Conservation (phyloP, 805 yeast genomes). For the Lipomyces japonicus region DNA sequence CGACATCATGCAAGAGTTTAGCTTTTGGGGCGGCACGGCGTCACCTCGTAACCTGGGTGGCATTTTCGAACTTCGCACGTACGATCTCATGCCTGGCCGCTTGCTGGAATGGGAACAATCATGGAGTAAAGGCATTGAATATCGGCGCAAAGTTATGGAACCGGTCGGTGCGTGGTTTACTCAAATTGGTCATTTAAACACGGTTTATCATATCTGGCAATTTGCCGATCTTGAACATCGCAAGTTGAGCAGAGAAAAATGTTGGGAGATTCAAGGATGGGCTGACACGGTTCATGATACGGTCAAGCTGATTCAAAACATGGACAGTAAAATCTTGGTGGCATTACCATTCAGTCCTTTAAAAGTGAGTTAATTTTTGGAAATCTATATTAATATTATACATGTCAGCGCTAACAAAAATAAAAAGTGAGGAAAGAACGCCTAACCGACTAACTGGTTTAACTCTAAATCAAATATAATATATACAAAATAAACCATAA, state of each 20-base stretch:
- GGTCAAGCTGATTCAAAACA: constrained; percentile 39
- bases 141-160: constrained; percentile 46
- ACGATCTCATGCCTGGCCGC: constrained; percentile 41
- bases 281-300: constrained; percentile 46
- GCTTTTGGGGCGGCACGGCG: constrained; percentile 47
- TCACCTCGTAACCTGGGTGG: constrained; percentile 43
- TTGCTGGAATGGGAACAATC: constrained; percentile 45
- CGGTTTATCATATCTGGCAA: constrained; percentile 46
- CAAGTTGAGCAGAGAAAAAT: constrained; percentile 40
- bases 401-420: no score
- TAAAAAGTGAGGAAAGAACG: no score
- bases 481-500: no score
- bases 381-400: not conserved
- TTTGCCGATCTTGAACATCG: constrained; percentile 45
- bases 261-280: constrained; percentile 48
- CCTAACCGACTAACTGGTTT: no score
- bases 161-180: constrained; percentile 48
- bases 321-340: constrained; percentile 41
- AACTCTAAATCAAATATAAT: no score
- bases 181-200: constrained; percentile 41
- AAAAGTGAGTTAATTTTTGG: constrained; percentile 21
- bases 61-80: constrained; percentile 42
- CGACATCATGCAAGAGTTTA: constrained; percentile 43
- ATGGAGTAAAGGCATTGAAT: constrained; percentile 43
- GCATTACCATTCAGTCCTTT: constrained; percentile 43